Percentiles rank a stretch among this genome's conserved stretches.
These are phyloP conservation scores for Arthrobotrys sphaeroides DNA, from an alignment of 2,329 filamentous ascomycete species.

Conservation along the genomic window DNA sequence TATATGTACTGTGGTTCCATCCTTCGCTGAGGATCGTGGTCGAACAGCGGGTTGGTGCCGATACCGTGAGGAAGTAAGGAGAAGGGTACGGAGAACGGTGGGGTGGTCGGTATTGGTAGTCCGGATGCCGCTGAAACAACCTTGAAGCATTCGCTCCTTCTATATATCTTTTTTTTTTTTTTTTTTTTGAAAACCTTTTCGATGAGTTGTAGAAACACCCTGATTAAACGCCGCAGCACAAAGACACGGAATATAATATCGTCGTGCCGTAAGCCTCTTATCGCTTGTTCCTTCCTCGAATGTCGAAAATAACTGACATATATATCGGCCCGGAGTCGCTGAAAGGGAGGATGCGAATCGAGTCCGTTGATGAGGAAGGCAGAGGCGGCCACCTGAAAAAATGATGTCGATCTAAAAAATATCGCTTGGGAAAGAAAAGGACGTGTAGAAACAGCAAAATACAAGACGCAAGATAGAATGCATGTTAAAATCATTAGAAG, in stretches of 20 bases:
- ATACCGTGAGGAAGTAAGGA: background rate
- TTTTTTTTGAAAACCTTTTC: background rate
- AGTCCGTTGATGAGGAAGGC: slow-evolving; percentile 20
- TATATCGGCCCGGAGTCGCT: slow-evolving; percentile 28
- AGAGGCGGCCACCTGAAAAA: slow-evolving; percentile 22
- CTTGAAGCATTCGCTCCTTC: slow-evolving; percentile 25
- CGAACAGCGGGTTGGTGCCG: background rate
- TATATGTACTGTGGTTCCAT: slow-evolving; percentile 22
- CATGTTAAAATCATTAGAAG: slow-evolving; percentile 51
- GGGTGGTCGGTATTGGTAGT: slow-evolving; percentile 1
- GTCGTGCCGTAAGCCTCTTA: slow-evolving; percentile 4
- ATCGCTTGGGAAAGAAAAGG: slow-evolving; percentile 34
- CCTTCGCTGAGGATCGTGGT: background rate
- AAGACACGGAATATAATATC: background rate
- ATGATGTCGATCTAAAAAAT: slow-evolving; percentile 41
- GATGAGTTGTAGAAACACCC: slow-evolving; percentile 3
- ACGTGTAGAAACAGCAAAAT: slow-evolving; percentile 17
- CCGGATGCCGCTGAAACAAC: background rate
- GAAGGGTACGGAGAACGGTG: background rate
- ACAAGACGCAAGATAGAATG: slow-evolving; percentile 6
- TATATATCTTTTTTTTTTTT: slow-evolving; percentile 20
- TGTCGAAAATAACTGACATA: slow-evolving; percentile 53
- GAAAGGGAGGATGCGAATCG: slow-evolving; percentile 18
- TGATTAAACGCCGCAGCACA: slow-evolving; percentile 4
- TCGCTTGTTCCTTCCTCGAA: slow-evolving; percentile 22